Evolutionary conservation across 2,329 filamentous ascomycete species (phyloP), one percentile per base, ranked within the genome.

Genomic region (Diplodia scrobiculata): DNA sequence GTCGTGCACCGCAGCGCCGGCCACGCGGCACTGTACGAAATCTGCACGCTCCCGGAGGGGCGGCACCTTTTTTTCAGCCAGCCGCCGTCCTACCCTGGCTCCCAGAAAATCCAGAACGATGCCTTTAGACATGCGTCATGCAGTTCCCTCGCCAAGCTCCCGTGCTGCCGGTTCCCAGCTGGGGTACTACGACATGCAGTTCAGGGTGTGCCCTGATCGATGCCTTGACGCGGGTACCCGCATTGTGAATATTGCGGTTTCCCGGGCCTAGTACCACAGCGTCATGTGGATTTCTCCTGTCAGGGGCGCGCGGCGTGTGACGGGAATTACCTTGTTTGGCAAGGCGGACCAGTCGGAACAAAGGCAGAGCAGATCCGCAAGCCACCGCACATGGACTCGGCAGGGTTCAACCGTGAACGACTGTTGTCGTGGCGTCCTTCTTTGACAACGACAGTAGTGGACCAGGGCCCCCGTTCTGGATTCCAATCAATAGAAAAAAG

Each of bases 401-500:
- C 55, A 32, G n/a, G 41, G 41, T 27, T 6, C 11, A 29, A 51
- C 27, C 51, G 3, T 45, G 17, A 6, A 29, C 5, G 9, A 9
- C 10, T 6, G 21, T 27, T 36, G 21, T n/a, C 29, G 45, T 62
- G 58, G 45, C 45, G 58, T 50, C 25, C 34, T 38, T 21, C 27
- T 25, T 50, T n/a, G 58, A 36, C 45, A 25, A 32, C 41, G 25
- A 34, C 54, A 48, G 41, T 38, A 60, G 41, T 38, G 9, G 41
- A 32, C 41, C 34, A 36, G 29, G 58, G 5, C 58, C 34, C 45
- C 11, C 34, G 34, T 36, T 19, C 45, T 45, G 29, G 58, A 62
- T 34, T 36, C n/a, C 58, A 62, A 62, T 62, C 58, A 62, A 62
- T 62, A 62, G 1, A 50, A 62, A 36, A 62, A 45, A 45, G 58